Conservation (phyloP, 768 basidiomycete genomes). For the Suillus discolor region DNA sequence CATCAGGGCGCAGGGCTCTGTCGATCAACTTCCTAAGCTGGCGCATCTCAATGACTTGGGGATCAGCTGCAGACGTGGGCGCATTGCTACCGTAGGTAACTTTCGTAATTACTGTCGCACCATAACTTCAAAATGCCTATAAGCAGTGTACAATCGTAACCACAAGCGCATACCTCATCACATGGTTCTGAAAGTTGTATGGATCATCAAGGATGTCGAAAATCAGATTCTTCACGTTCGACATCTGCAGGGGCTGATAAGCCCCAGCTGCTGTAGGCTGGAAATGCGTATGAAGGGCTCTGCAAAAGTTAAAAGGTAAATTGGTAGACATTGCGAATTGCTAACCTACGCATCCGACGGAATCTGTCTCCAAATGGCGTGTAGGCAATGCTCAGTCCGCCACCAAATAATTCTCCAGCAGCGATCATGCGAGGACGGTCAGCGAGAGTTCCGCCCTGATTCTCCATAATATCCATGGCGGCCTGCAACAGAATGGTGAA, state of each 20-base stretch:
- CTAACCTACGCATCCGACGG: neutral
- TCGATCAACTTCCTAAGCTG: conserved; percentile 15
- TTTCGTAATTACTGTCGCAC: neutral
- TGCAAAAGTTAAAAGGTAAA: neutral
- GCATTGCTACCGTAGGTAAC: neutral
- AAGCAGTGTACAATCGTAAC: neutral
- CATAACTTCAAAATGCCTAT: neutral
- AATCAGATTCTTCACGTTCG: neutral
- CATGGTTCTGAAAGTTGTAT: neutral
- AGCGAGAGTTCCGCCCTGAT: neutral
- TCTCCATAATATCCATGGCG: neutral
- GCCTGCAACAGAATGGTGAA: neutral
- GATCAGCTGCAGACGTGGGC: neutral
- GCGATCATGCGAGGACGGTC: neutral
- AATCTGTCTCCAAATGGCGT: neutral
- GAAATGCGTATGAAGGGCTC: neutral
- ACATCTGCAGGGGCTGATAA: neutral
- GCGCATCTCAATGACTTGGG: neutral
- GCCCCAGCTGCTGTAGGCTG: neutral
- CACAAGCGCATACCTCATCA: neutral
- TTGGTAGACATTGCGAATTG: neutral
- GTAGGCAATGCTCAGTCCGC: neutral
- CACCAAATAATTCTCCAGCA: neutral
- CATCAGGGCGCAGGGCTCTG: conserved; percentile 8
- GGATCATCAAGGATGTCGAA: neutral